A percentile compares a stretch with the other conserved stretches of the same genome.
phyloP scores from a whole-genome alignment of 768 basidiomycete genomes.

The Crassisporium funariophilum region DNA sequence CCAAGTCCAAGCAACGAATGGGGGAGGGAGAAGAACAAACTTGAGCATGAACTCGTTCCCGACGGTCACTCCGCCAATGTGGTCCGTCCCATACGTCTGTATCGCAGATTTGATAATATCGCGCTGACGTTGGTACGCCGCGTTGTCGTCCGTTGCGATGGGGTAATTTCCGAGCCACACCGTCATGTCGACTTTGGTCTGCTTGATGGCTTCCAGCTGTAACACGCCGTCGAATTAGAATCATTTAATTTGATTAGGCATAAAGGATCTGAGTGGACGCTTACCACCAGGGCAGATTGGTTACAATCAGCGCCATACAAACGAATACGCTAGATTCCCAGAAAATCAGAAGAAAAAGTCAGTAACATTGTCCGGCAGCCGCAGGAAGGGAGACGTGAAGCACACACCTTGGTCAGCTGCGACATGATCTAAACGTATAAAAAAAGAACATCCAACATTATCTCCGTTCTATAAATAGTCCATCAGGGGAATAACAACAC shows the following conservation, averaged over 20 bases:
- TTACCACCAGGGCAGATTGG: slow-evolving; percentile 71
- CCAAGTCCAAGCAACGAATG: too few species aligned
- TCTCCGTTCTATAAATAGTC: slow-evolving; percentile 2
- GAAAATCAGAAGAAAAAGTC: slow-evolving; percentile 5
- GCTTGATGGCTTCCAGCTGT: slow-evolving; percentile 84
- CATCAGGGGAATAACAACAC: not conserved
- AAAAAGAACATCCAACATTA: slow-evolving; percentile 17
- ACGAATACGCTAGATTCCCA: slow-evolving; percentile 62
- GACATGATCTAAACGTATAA: slow-evolving; percentile 62
- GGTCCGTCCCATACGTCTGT: slow-evolving; percentile 71
- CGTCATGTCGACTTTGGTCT: slow-evolving; percentile 84
- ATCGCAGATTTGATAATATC: slow-evolving; percentile 67
- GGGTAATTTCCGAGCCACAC: slow-evolving; percentile 80
- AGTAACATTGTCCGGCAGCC: not conserved
- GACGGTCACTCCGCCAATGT: slow-evolving; percentile 83
- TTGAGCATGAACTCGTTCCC: slow-evolving; percentile 92
- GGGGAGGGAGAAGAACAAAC: slow-evolving; percentile 36
- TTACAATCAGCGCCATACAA: slow-evolving; percentile 91
- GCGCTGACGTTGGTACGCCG: slow-evolving; percentile 76
- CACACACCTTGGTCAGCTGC: slow-evolving; percentile 70
- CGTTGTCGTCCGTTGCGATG: slow-evolving; percentile 58
- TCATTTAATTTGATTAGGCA: not conserved
- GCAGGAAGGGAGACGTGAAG: slow-evolving; percentile 7
- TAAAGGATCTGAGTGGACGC: slow-evolving; percentile 22
- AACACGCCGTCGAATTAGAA: not conserved